Conservation (phyloP, 441 rosid genomes). For the Pelargonium hybrid region DNA sequence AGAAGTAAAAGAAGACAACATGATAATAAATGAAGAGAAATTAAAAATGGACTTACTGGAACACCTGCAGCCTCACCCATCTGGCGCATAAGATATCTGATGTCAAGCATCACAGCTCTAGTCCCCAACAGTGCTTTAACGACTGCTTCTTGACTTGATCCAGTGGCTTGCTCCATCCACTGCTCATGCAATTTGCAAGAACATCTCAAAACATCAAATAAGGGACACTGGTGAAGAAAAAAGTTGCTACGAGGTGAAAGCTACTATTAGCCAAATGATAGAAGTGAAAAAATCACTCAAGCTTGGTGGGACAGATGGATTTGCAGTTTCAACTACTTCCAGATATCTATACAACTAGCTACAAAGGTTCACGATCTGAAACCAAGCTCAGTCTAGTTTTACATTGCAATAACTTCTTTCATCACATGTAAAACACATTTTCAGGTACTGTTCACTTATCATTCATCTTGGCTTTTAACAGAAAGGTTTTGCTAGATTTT, state of each 20-base stretch:
- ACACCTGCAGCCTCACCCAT: slow-evolving; percentile 92
- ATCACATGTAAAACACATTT: no score
- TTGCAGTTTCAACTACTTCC: background rate
- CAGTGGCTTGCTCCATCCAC: slow-evolving; percentile 66
- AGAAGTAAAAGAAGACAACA: background rate
- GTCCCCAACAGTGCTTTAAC: slow-evolving; percentile 54
- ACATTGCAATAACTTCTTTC: no score
- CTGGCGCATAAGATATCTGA: slow-evolving; percentile 64
- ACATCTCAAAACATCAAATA: slow-evolving; percentile 17
- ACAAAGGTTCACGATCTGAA: no score
- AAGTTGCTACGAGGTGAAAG: background rate
- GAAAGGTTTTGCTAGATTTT: background rate
- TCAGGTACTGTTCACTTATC: background rate
- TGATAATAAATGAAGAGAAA: slow-evolving; percentile 5
- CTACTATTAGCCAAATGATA: background rate
- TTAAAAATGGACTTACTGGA: slow-evolving; percentile 55
- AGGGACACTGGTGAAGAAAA: background rate
- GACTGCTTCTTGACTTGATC: slow-evolving; percentile 42
- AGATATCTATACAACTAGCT: background rate
- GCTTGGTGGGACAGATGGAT: background rate
- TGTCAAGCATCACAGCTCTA: slow-evolving; percentile 61
- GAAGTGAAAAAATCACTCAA: background rate
- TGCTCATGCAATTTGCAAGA: slow-evolving; percentile 30
- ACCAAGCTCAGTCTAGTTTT: no score
- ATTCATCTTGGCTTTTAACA: background rate